A percentile compares a stretch with the other conserved stretches of the same genome.
Evolutionary conservation across 148 eudicot genomes (phyloP).

Genomic region (Diospyros kaki): DNA sequence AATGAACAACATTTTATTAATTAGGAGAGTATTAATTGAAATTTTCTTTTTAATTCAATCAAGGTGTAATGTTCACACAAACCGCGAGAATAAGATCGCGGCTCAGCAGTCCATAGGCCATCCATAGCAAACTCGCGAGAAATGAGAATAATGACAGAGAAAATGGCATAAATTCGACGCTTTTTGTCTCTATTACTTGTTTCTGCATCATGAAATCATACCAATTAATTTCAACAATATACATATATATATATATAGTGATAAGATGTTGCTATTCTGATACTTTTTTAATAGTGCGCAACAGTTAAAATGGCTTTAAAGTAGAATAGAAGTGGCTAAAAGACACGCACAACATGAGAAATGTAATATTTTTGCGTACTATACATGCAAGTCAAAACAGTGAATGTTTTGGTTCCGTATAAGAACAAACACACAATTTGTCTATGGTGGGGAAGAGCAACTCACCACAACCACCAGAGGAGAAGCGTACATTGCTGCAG

Average conservation of each 20-base stretch:
- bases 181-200: conserved; percentile 61
- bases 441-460: background rate
- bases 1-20: background rate
- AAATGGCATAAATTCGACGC: conserved; percentile 79
- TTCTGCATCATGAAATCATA: conserved; percentile 38
- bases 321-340: no score
- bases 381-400: no score
- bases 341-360: no score
- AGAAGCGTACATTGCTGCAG: conserved; percentile 54
- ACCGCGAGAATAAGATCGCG: conserved; percentile 65
- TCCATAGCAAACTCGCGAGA: conserved; percentile 61
- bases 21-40: background rate
- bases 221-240: conserved; percentile 9
- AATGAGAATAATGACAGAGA: conserved; percentile 69
- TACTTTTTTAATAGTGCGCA: no score
- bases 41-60: background rate
- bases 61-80: conserved; percentile 15
- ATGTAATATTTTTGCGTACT: no score
- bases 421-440: background rate
- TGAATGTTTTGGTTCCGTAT: no score
- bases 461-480: conserved; percentile 75
- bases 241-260: background rate
- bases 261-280: background rate
- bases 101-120: conserved; percentile 70
- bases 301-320: no score